Base-by-base conservation (phyloP, 805 yeast species). In the Starmerella lactis-condensi region DNA sequence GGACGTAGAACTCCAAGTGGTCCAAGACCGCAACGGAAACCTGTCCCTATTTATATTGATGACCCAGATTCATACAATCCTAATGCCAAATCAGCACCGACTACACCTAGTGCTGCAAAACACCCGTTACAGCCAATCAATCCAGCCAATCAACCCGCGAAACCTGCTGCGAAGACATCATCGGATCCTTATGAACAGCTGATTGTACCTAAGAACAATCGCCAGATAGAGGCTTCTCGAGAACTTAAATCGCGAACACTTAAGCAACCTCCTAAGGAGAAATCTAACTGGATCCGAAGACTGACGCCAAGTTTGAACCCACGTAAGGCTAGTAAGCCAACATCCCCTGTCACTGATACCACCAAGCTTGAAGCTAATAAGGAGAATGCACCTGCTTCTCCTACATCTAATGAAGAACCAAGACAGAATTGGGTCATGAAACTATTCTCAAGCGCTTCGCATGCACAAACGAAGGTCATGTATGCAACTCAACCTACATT, bases 361-460 rank as follows among this genome's bases (percentile, higher is more conserved):
- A 17, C 26, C 16, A 22, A 28, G 27, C 14, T 34, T 28, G 29
- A 24, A 11, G 12, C 26, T 29, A 21, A 22, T 26, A 6, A 21
- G 18, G 15, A n/a, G 4, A 13, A 21, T n/a, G 11, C n/a, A 21
- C 11, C n/a, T 21, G 11, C 23, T 11, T n/a, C n/a, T 11, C 17
- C 31, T 16, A 16, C 27, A 9, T n/a, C 32, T 12, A 4, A 19
- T 18, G 42, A 36, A 19, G 55, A 48, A 33, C 46, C 50, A 14
- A 41, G 42, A 26, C 57, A 53, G 42, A 53, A 50, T 36, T 53
- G 58, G 58, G 48, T 53, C 39, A 45, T 53, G 51, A 52, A 50
- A 41, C 38, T 53, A 40, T 36, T 48, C 17, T 29, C 39, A 23
- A 20, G 40, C 23, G 11, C 37, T 3, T 17, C 38, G 14, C 39